phyloP scores from a whole-genome alignment of 1,139 yeast genomes.

The Scheffersomyces titani region DNA sequence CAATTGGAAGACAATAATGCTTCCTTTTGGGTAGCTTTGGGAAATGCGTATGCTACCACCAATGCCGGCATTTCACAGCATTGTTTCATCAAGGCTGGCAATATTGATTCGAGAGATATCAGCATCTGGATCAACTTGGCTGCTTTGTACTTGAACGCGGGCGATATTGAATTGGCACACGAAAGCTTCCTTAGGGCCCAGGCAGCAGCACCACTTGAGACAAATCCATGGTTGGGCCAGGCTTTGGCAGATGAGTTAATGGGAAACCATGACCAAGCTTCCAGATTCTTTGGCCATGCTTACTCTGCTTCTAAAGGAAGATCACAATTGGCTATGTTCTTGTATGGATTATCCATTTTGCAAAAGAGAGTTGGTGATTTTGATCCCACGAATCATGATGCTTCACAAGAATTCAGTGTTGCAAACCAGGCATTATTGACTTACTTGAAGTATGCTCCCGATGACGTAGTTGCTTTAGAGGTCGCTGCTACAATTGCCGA shows the following conservation, averaged over 20 bases:
- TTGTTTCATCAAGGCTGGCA: slow-evolving; percentile 81
- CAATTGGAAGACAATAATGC: slow-evolving; percentile 68
- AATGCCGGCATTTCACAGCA: slow-evolving; percentile 85
- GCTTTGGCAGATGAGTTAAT: slow-evolving; percentile 65
- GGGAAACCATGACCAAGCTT: slow-evolving; percentile 58
- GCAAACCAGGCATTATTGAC: slow-evolving; percentile 75
- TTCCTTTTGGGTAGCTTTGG: slow-evolving; percentile 81
- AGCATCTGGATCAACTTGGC: slow-evolving; percentile 83
- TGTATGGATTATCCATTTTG: slow-evolving; percentile 67
- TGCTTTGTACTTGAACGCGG: slow-evolving; percentile 65
- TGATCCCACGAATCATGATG: slow-evolving; percentile 55
- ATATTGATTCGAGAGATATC: slow-evolving; percentile 68
- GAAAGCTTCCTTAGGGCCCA: slow-evolving; percentile 76
- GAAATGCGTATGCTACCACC: slow-evolving; percentile 60
- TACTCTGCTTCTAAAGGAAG: slow-evolving; percentile 73
- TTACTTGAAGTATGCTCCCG: slow-evolving; percentile 67
- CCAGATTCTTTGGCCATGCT: slow-evolving; percentile 71
- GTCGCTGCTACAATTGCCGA: slow-evolving; percentile 66
- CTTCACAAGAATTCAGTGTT: slow-evolving; percentile 64
- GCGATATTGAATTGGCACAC: slow-evolving; percentile 71
- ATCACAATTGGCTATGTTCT: slow-evolving; percentile 67
- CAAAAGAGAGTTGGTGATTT: slow-evolving; percentile 38
- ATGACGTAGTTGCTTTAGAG: slow-evolving; percentile 61
- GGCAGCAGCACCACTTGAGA: slow-evolving; percentile 75
- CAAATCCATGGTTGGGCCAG: slow-evolving; percentile 85